These are phyloP conservation scores for Penicillium sp. DNA, from an alignment of 2,329 filamentous ascomycete genomes.

Conservation along the genomic window DNA sequence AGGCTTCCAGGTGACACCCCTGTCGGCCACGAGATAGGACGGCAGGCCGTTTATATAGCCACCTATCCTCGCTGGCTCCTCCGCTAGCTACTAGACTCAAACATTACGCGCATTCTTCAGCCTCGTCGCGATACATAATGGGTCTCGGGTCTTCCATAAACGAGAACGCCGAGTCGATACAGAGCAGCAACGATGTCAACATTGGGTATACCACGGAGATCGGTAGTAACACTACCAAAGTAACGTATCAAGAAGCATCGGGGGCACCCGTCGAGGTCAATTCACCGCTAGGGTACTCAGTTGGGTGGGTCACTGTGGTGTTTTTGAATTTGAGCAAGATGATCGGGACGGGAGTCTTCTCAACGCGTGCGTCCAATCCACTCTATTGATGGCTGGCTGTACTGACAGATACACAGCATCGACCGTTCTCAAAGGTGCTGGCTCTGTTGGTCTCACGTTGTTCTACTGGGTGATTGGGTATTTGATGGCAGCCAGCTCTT, in stretches of 20 bases:
- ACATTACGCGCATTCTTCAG: neutral
- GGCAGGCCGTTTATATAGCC: neutral
- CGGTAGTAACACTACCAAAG: conserved; percentile 45
- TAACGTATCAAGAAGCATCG: conserved; percentile 58
- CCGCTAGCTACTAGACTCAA: neutral
- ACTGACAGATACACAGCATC: conserved; percentile 39
- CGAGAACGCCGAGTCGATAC: neutral
- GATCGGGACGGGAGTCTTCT: conserved; percentile 63
- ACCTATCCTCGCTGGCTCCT: neutral
- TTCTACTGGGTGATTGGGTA: conserved; percentile 64
- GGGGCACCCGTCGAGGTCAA: conserved; percentile 59
- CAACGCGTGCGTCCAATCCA: conserved; percentile 52
- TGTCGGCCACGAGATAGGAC: neutral
- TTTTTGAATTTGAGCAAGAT: conserved; percentile 61
- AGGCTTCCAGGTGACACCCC: neutral
- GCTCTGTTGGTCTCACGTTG: conserved; percentile 59
- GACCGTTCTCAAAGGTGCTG: conserved; percentile 56
- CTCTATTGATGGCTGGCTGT: neutral
- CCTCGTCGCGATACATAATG: neutral
- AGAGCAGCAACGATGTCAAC: conserved; percentile 3
- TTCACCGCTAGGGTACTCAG: conserved; percentile 59
- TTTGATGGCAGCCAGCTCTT: conserved; percentile 53
- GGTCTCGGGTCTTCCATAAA: neutral
- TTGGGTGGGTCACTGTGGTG: conserved; percentile 54
- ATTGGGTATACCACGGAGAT: conserved; percentile 7